These are phyloP conservation scores for Sporothrix variecibatus DNA, from an alignment of 2,329 filamentous ascomycete species.

Conservation along the genomic window DNA sequence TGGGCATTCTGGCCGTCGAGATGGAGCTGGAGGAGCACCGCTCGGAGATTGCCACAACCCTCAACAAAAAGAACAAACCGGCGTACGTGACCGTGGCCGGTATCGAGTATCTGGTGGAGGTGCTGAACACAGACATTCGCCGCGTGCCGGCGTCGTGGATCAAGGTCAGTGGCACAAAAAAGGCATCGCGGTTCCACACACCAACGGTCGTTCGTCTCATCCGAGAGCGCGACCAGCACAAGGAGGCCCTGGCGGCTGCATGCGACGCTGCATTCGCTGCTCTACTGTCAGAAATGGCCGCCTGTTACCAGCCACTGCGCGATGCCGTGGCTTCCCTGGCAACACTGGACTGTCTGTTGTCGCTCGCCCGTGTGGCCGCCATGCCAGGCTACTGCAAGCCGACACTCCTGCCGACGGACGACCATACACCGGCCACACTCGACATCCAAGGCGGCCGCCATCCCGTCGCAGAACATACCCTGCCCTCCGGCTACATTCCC, in stretches of 20 bases:
- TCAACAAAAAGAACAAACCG: constrained; percentile 69
- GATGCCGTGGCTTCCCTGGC: constrained; percentile 86
- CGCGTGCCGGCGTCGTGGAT: constrained; percentile 90
- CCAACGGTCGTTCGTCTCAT: constrained; percentile 83
- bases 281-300: constrained; percentile 71
- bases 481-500: constrained; percentile 85
- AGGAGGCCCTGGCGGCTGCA: constrained; percentile 86
- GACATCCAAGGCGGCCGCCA: constrained; percentile 76
- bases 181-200: constrained; percentile 88
- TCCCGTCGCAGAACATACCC: constrained; percentile 91
- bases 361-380: constrained; percentile 77
- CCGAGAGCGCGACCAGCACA: constrained; percentile 88
- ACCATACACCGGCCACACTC: constrained; percentile 57
- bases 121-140: constrained; percentile 79
- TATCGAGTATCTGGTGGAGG: constrained; percentile 93
- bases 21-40: constrained; percentile 82
- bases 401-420: constrained; percentile 60
- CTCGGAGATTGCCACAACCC: constrained; percentile 66
- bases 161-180: constrained; percentile 94
- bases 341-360: constrained; percentile 85
- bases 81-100: constrained; percentile 79
- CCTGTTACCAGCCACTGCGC: constrained; percentile 85
- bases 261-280: constrained; percentile 80
- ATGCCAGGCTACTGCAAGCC: constrained; percentile 89
- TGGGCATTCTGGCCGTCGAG: constrained; percentile 89